A percentile compares a stretch with the other conserved stretches of the same genome.
These are phyloP conservation scores for Ascoidea rubescens DNA, from an alignment of 805 yeast genomes.

Conservation along the genomic window DNA sequence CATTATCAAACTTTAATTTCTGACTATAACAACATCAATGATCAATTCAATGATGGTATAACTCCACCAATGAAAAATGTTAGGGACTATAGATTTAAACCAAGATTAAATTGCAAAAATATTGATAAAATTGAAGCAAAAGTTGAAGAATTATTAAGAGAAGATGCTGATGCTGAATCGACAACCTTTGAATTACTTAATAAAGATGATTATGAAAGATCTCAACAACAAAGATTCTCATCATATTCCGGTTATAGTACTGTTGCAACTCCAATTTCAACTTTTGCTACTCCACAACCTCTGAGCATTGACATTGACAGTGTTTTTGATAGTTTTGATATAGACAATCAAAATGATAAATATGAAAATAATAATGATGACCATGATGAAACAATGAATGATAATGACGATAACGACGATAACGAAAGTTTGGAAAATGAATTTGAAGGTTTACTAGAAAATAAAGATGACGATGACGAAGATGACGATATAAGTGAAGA, in stretches of 20 bases:
- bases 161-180: constrained; percentile 70
- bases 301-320: not conserved
- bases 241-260: constrained; percentile 1
- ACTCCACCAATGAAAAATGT: constrained; percentile 70
- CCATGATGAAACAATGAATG: constrained; percentile 2
- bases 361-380: constrained; percentile 13
- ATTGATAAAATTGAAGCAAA: constrained; percentile 66
- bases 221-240: constrained; percentile 9
- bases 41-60: constrained; percentile 58
- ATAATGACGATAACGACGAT: not conserved
- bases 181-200: constrained; percentile 14
- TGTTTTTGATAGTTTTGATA: not conserved
- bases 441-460: constrained; percentile 14
- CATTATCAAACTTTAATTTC: not conserved
- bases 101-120: constrained; percentile 53
- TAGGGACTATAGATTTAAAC: constrained; percentile 54
- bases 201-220: constrained; percentile 25
- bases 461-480: constrained; percentile 9
- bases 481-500: constrained; percentile 20
- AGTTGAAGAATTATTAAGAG: constrained; percentile 60
- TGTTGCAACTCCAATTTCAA: constrained; percentile 1
- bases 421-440: constrained; percentile 3
- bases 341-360: constrained; percentile 16
- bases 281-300: not conserved
- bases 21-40: constrained; percentile 10